Percentiles rank a stretch among this genome's conserved stretches.
phyloP scores from a whole-genome alignment of 768 basidiomycete genomes.

The Phaeotremella skinneri region DNA sequence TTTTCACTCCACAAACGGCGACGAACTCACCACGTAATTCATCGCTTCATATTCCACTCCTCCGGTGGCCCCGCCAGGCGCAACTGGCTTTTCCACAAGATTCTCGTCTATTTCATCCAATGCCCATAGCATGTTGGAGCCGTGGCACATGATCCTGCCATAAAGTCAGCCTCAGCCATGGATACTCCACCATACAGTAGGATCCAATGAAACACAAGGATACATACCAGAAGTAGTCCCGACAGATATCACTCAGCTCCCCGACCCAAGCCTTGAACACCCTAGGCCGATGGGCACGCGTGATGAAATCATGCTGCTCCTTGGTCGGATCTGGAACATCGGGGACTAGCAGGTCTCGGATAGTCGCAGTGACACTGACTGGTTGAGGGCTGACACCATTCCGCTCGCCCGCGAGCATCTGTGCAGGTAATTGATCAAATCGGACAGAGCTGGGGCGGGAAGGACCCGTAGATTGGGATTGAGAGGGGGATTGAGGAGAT shows the following conservation, averaged over 20 bases:
- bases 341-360: slow-evolving; percentile 35
- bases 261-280: slow-evolving; percentile 78
- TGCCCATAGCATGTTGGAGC: slow-evolving; percentile 86
- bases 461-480: neutral
- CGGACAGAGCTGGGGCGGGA: slow-evolving; percentile 31
- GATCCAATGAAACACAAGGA: neutral
- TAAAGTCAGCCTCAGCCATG: slow-evolving; percentile 9
- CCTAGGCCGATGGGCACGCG: slow-evolving; percentile 52
- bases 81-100: slow-evolving; percentile 70
- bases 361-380: slow-evolving; percentile 24
- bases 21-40: slow-evolving; percentile 74
- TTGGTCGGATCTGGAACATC: slow-evolving; percentile 36
- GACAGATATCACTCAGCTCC: slow-evolving; percentile 81
- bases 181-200: neutral
- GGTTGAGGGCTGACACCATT: neutral
- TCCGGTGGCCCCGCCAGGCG: slow-evolving; percentile 97
- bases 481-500: slow-evolving; percentile 44
- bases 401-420: neutral
- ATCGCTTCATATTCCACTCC: slow-evolving; percentile 98
- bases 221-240: slow-evolving; percentile 61
- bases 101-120: slow-evolving; percentile 77
- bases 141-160: slow-evolving; percentile 69
- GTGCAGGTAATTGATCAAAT: slow-evolving; percentile 23
- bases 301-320: slow-evolving; percentile 53
- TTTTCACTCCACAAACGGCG: neutral